phyloP scores from a whole-genome alignment of 2,329 filamentous ascomycete species.

The Pleomassaria siparia region DNA sequence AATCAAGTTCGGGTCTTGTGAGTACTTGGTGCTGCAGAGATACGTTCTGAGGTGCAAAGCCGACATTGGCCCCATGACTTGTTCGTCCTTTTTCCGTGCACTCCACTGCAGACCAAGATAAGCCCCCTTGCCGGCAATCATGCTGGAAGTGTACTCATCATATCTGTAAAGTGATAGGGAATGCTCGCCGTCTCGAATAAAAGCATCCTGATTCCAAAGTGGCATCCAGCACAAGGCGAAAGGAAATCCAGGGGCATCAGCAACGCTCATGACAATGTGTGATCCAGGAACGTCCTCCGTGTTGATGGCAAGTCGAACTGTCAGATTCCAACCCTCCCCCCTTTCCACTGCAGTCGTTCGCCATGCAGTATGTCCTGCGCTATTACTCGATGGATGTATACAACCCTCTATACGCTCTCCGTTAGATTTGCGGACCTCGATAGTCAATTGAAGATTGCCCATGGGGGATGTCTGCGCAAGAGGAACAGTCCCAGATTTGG shows the following conservation, averaged over 20 bases:
- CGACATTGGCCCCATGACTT: conserved; percentile 76
- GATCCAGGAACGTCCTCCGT: conserved; percentile 78
- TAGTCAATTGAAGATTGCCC: conserved; percentile 78
- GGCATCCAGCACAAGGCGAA: conserved; percentile 94
- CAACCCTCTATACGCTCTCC: conserved; percentile 86
- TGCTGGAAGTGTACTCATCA: conserved; percentile 84
- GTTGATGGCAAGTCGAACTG: conserved; percentile 75
- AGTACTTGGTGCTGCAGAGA: conserved; percentile 92
- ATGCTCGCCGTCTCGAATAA: conserved; percentile 82
- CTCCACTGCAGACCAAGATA: conserved; percentile 86
- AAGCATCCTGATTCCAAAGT: conserved; percentile 88
- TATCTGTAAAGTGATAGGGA: conserved; percentile 83
- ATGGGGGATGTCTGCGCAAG: conserved; percentile 66
- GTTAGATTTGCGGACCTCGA: conserved; percentile 79
- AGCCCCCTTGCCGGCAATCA: conserved; percentile 73
- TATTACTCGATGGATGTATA: conserved; percentile 84
- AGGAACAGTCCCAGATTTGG: conserved; percentile 78
- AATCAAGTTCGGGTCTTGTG: conserved; percentile 84
- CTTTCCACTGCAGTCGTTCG: conserved; percentile 79
- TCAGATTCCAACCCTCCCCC: conserved; percentile 85
- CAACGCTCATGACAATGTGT: conserved; percentile 86
- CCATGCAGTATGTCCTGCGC: conserved; percentile 78
- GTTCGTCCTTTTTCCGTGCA: conserved; percentile 71
- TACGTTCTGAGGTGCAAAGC: conserved; percentile 79
- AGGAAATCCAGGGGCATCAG: conserved; percentile 81